These are phyloP conservation scores for Pestalotiopsis sp. DNA, from an alignment of 2,329 filamentous ascomycete genomes.

Conservation along the genomic window DNA sequence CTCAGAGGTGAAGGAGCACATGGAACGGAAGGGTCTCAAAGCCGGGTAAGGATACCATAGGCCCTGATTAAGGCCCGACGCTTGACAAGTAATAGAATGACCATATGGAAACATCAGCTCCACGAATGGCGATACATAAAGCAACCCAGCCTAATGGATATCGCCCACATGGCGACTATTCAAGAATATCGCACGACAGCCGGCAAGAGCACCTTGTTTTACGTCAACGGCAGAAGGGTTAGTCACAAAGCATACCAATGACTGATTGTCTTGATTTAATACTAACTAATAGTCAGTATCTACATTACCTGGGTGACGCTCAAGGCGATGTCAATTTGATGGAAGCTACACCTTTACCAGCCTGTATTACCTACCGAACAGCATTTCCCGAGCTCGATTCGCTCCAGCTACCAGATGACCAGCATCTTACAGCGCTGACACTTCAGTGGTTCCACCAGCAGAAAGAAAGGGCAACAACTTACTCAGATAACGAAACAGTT, in stretches of 20 bases:
- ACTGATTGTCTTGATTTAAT: no score
- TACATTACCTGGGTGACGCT: no score
- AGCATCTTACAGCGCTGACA: not conserved
- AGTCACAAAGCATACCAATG: no score
- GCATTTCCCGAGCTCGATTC: not conserved
- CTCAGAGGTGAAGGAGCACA: not conserved
- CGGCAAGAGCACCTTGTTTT: no score
- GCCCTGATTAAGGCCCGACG: not conserved
- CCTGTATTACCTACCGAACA: not conserved
- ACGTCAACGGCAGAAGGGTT: no score
- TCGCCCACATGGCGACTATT: no score
- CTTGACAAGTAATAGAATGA: not conserved
- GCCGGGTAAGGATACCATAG: not conserved
- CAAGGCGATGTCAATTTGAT: not conserved
- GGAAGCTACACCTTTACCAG: not conserved
- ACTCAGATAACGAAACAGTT: not conserved
- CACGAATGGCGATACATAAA: no score
- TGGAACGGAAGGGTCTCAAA: not conserved
- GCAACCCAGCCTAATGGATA: no score
- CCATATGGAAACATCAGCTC: not conserved
- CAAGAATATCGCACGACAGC: no score
- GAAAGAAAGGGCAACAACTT: not conserved
- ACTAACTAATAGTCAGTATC: no score
- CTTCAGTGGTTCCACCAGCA: not conserved
- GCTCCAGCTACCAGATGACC: not conserved